Evolutionary conservation across 1,284 basidiomycete species (phyloP).

Genomic region (Peniophora sp.): DNA sequence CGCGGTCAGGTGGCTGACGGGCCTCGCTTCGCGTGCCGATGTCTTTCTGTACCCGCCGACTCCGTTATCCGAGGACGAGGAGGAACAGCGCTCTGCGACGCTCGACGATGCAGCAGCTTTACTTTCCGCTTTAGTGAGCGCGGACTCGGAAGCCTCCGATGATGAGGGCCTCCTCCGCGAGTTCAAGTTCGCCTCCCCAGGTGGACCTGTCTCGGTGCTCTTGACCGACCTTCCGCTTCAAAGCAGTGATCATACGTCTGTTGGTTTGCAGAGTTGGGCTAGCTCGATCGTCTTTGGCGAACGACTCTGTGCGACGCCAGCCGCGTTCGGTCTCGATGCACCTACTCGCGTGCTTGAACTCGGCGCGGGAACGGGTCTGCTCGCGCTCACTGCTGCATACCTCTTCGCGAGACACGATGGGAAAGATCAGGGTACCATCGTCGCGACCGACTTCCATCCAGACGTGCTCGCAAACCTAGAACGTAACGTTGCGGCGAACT

Average conservation of each 20-base stretch:
- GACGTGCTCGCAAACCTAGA: constrained; percentile 68
- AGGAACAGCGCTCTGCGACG: constrained; percentile 22
- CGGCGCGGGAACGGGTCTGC: constrained; percentile 81
- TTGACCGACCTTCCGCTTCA: constrained; percentile 75
- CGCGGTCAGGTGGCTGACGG: constrained; percentile 50
- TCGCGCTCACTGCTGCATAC: constrained; percentile 66
- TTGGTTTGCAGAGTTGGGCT: constrained; percentile 87
- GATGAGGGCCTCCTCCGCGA: constrained; percentile 34
- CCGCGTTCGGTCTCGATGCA: constrained; percentile 30
- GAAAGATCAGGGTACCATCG: constrained; percentile 20
- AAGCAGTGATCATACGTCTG: constrained; percentile 67
- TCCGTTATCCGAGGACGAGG: constrained; percentile 19
- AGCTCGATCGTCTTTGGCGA: constrained; percentile 73
- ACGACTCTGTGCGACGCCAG: constrained; percentile 54
- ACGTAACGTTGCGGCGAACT: constrained; percentile 59
- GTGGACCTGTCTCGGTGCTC: constrained; percentile 37
- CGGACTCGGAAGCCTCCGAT: constrained; percentile 24
- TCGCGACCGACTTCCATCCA: constrained; percentile 80
- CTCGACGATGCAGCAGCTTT: constrained; percentile 51
- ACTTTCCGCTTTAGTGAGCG: constrained; percentile 44
- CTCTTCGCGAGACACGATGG: constrained; percentile 7
- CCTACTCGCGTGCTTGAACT: constrained; percentile 62
- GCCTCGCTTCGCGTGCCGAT: constrained; percentile 54
- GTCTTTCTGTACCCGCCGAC: constrained; percentile 32
- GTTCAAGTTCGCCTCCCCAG: constrained; percentile 38